Evolutionary conservation across 2,329 filamentous ascomycete species (phyloP).

Genomic region (Aureobasidium sp.): DNA sequence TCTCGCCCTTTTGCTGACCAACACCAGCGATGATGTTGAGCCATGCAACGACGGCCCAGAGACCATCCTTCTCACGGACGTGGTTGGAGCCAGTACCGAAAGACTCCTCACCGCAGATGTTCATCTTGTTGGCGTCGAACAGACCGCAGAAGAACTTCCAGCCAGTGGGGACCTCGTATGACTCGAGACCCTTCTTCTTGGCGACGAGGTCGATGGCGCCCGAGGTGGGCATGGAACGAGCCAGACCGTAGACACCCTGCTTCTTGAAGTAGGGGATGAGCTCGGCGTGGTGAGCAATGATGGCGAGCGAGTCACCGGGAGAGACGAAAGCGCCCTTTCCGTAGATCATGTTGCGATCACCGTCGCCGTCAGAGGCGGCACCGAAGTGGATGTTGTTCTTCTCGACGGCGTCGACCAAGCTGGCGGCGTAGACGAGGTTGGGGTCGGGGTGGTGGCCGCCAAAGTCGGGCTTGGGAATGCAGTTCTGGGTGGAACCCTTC

Average conservation of each 20-base stretch:
- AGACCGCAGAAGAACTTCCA: constrained; percentile 99
- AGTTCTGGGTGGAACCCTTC: constrained; percentile 79
- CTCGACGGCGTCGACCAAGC: constrained; percentile 88
- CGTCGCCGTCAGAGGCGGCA: constrained; percentile 92
- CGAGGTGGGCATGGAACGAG: constrained; percentile 95
- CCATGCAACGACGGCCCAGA: constrained; percentile 97
- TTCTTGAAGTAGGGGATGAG: constrained; percentile 98
- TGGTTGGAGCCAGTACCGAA: constrained; percentile 98
- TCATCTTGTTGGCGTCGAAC: constrained; percentile 90
- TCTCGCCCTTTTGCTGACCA: constrained; percentile 71
- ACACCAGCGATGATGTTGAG: constrained; percentile 96
- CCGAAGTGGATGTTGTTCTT: constrained; percentile 89
- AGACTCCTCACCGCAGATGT: constrained; percentile 96
- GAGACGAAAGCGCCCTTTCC: constrained; percentile 94
- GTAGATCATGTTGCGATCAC: constrained; percentile 99
- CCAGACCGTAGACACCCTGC: constrained; percentile 90
- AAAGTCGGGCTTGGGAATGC: constrained; percentile 86
- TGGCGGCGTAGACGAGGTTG: constrained; percentile 94
- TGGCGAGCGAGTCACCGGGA: constrained; percentile 86
- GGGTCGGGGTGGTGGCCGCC: constrained; percentile 96
- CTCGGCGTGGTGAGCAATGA: constrained; percentile 94
- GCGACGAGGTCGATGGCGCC: constrained; percentile 93
- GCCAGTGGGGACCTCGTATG: constrained; percentile 95
- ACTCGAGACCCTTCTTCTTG: constrained; percentile 82
- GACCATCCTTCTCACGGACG: constrained; percentile 96